Conservation (phyloP, 805 yeast species). For the Yarrowia divulgata region DNA sequence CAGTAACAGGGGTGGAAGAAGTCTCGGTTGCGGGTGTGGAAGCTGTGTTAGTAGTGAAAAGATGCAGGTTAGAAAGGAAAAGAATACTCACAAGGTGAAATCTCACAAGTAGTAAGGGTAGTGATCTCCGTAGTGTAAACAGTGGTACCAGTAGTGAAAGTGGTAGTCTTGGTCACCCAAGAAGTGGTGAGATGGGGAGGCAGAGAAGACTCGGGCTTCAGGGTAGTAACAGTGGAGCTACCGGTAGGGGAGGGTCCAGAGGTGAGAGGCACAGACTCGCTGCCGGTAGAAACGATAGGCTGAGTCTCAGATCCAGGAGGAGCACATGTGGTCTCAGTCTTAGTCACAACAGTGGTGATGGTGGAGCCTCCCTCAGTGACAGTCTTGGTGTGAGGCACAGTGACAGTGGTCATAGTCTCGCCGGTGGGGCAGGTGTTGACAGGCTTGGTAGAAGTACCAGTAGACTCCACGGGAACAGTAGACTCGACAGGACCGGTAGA, state of each 20-base stretch:
- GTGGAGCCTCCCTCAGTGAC: slow-evolving; percentile 6
- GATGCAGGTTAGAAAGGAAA: too few relatives aligned
- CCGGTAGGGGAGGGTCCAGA: background rate
- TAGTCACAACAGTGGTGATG: slow-evolving; percentile 12
- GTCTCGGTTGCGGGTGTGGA: slow-evolving; percentile 4
- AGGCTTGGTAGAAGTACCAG: background rate
- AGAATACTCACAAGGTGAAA: background rate
- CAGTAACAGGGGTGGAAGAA: too few relatives aligned
- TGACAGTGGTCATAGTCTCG: slow-evolving; percentile 4
- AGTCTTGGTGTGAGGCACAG: slow-evolving; percentile 1
- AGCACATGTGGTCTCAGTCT: slow-evolving; percentile 10
- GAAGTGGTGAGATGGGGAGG: slow-evolving; percentile 18
- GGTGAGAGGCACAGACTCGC: background rate
- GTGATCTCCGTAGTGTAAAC: slow-evolving; percentile 14
- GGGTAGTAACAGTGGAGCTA: background rate
- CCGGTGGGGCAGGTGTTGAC: background rate
- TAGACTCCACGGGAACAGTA: background rate
- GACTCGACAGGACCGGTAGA: slow-evolving; percentile 3
- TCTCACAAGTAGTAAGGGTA: slow-evolving; percentile 20
- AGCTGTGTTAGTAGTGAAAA: slow-evolving; percentile 4
- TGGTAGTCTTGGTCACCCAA: slow-evolving; percentile 10
- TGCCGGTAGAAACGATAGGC: background rate
- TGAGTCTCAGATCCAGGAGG: slow-evolving; percentile 6
- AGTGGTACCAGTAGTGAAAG: slow-evolving; percentile 6
- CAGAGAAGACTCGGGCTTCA: slow-evolving; percentile 1